A percentile compares a stretch with the other conserved stretches of the same genome.
These are phyloP conservation scores for Rubroboletus pulcherrimus DNA, from an alignment of 768 basidiomycete genomes.

Conservation along the genomic window DNA sequence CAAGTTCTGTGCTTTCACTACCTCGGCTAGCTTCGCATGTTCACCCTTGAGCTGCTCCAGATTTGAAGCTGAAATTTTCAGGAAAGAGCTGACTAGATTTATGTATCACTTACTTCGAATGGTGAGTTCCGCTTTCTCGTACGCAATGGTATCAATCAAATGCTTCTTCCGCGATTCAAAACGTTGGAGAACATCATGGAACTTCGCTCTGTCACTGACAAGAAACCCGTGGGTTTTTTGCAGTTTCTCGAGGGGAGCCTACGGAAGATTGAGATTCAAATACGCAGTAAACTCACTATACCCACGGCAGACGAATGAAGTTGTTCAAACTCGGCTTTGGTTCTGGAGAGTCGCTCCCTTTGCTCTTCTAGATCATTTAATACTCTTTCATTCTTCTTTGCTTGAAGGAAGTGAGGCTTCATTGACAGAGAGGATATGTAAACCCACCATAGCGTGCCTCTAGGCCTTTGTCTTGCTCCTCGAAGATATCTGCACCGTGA, in stretches of 20 bases:
- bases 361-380: constrained; percentile 60
- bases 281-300: neutral
- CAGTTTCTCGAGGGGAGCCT: constrained; percentile 65
- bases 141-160: constrained; percentile 59
- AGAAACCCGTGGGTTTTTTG: constrained; percentile 60
- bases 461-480: constrained; percentile 63
- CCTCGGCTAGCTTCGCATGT: constrained; percentile 54
- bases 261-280: neutral
- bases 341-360: constrained; percentile 42
- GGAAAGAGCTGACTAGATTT: neutral
- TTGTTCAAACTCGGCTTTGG: constrained; percentile 51
- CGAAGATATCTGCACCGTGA: constrained; percentile 61
- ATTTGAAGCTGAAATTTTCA: constrained; percentile 44
- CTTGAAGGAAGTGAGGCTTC: constrained; percentile 33
- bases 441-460: constrained; percentile 74
- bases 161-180: constrained; percentile 69
- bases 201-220: constrained; percentile 72
- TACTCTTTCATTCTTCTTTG: constrained; percentile 68
- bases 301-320: constrained; percentile 61
- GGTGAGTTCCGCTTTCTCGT: constrained; percentile 61
- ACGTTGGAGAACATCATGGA: constrained; percentile 68
- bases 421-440: neutral
- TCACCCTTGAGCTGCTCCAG: constrained; percentile 64
- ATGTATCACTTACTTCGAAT: constrained; percentile 43
- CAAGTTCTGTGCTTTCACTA: constrained; percentile 85